Conservation (phyloP, 108 stramenopile genomes). For the Nitzschia palea region DNA sequence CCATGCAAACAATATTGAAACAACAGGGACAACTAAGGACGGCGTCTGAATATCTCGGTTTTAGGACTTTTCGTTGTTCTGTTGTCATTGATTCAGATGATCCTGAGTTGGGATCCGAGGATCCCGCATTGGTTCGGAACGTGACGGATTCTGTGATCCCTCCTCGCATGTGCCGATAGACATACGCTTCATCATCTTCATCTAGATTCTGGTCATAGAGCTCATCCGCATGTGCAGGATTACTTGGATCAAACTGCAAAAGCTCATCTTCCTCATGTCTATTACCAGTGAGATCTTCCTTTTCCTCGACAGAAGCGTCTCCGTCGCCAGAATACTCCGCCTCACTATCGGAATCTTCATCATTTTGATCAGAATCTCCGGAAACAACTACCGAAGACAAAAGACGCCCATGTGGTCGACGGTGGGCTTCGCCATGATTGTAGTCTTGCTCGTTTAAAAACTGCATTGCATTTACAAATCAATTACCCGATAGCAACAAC, state of each 20-base stretch:
- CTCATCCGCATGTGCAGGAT: constrained; percentile 15
- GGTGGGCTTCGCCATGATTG: too few relatives aligned
- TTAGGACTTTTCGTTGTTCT: constrained; percentile 30
- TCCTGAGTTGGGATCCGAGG: neutral
- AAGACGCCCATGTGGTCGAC: neutral
- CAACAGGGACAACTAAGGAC: constrained; percentile 84
- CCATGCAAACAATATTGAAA: constrained; percentile 87
- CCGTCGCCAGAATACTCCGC: neutral
- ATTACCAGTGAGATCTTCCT: neutral
- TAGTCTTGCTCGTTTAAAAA: too few relatives aligned
- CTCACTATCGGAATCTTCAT: neutral
- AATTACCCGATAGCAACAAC: too few relatives aligned
- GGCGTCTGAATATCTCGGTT: constrained; percentile 74
- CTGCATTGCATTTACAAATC: too few relatives aligned
- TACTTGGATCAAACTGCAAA: neutral
- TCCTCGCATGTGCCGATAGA: constrained; percentile 70
- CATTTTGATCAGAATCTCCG: constrained; percentile 5
- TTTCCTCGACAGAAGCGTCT: constrained; percentile 3
- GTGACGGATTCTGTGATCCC: constrained; percentile 50
- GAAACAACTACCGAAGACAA: constrained; percentile 1
- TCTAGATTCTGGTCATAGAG: constrained; percentile 61
- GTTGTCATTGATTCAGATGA: neutral
- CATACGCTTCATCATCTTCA: constrained; percentile 86
- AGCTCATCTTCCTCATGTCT: neutral
- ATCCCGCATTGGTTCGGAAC: neutral